phyloP scores from a whole-genome alignment of 345 rosid species.

The Populus alba region DNA sequence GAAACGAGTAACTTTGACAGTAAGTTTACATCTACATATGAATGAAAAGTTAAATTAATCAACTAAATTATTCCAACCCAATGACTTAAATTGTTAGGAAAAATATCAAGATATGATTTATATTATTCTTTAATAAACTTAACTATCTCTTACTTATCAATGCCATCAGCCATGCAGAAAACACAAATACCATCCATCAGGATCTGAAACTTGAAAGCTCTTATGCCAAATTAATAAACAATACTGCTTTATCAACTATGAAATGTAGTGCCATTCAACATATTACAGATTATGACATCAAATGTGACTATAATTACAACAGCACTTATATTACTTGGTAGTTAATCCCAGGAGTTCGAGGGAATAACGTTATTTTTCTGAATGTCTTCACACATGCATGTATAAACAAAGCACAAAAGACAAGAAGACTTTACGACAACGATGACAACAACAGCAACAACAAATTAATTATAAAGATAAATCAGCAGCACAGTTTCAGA shows the following conservation, averaged over 20 bases:
- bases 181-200: not conserved
- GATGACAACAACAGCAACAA: not conserved
- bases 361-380: conserved; percentile 21
- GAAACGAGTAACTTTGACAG: not conserved
- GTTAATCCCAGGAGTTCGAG: conserved; percentile 11
- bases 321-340: not conserved
- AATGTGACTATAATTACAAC: not conserved
- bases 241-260: not conserved
- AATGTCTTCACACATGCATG: not conserved
- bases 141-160: not conserved
- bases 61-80: too few relatives aligned
- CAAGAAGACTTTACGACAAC: not conserved
- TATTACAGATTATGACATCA: not conserved
- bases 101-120: too few relatives aligned
- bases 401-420: conserved; percentile 12
- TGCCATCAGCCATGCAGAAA: not conserved
- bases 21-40: not conserved
- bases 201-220: not conserved
- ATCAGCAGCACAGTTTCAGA: not conserved
- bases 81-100: rapidly evolving
- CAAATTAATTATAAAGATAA: not conserved
- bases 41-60: not conserved
- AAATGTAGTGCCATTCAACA: not conserved
- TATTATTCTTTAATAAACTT: too few relatives aligned
- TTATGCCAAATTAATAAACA: not conserved